Base-by-base conservation (phyloP, 78 protist genomes). In the Polysphondylium violaceum region DNA sequence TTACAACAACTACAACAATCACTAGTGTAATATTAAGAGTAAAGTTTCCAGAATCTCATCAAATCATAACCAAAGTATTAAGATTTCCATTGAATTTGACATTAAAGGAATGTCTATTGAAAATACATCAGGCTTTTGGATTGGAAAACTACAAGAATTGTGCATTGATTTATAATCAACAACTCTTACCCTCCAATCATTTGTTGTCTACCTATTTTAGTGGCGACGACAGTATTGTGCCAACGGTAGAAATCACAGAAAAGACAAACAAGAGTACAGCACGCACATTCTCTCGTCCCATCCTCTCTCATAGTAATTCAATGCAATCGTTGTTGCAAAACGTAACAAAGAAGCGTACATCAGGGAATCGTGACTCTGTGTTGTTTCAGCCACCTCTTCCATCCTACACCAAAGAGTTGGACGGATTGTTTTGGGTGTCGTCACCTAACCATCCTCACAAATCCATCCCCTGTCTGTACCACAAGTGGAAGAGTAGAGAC, bases 351-450 rank as follows among this genome's bases (percentile, higher is more conserved):
- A 72, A 72, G 27, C 17, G 21, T 9, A 27, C 53, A 7, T 21
- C 8, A 16, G 79, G 74, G 36, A 53, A 79, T 27, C 44, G 51
- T n/a, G 91, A 83, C 23, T 36, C 40, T 7, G 41, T 83, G 19
- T 2, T 79, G 9, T 83, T 83, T 31, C 91, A 83, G 44, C 73
- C 91, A 83, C 91, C 91, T 4, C 91, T 16, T 14, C 91, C 91
- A 17, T 69, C 79, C 35, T 83, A 83, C 29, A 83, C 91, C 3
- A 67, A 40, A 21, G 91, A 83, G 9, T 67, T 83, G 7, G 91
- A 83, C 0, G 63, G 61, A 5, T 63, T 83, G 7, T 38, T 83
- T 25, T 83, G 78, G 78, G 44, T 73, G 35, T 9, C 59, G 3
- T 40, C 71, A 1, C 51, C 65, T 16, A 43, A 58, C 41, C 43